Evolutionary conservation across 2,329 filamentous ascomycete genomes (phyloP).

Genomic region (Ilyonectria robusta): DNA sequence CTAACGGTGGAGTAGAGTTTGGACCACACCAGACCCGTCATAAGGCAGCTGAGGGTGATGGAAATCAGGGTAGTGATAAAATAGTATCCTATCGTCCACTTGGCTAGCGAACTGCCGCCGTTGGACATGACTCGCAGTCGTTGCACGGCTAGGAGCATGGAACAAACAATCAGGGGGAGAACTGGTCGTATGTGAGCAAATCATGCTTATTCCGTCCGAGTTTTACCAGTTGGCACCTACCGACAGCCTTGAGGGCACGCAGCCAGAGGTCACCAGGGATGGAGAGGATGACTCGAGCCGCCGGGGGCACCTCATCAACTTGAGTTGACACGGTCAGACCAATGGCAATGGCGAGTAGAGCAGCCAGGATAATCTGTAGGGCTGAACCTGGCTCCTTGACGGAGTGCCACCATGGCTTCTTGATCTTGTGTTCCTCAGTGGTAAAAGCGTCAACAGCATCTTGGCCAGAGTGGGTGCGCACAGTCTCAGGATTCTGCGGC

Average conservation of each 20-base stretch:
- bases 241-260: constrained; percentile 62
- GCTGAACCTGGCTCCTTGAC: constrained; percentile 61
- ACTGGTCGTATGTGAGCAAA: constrained; percentile 51
- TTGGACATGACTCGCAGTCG: constrained; percentile 62
- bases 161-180: constrained; percentile 65
- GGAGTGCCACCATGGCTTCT: constrained; percentile 54
- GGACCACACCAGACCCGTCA: constrained; percentile 63
- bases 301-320: constrained; percentile 59
- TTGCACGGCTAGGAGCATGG: constrained; percentile 66
- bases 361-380: constrained; percentile 64
- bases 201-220: neutral
- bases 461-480: constrained; percentile 37
- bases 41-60: constrained; percentile 61
- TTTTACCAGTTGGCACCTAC: constrained; percentile 48
- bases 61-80: constrained; percentile 64
- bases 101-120: constrained; percentile 60
- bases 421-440: constrained; percentile 39
- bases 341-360: constrained; percentile 64
- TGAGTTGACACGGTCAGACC: constrained; percentile 61
- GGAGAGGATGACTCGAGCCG: constrained; percentile 58
- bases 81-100: constrained; percentile 66
- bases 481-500: constrained; percentile 25
- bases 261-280: constrained; percentile 67
- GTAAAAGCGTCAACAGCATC: constrained; percentile 16
- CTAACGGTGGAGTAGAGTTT: constrained; percentile 59